Percentiles rank a stretch among this genome's conserved stretches.
Evolutionary conservation across 2,329 filamentous ascomycete genomes (phyloP).

Genomic region (Incumbomyces delicatus): DNA sequence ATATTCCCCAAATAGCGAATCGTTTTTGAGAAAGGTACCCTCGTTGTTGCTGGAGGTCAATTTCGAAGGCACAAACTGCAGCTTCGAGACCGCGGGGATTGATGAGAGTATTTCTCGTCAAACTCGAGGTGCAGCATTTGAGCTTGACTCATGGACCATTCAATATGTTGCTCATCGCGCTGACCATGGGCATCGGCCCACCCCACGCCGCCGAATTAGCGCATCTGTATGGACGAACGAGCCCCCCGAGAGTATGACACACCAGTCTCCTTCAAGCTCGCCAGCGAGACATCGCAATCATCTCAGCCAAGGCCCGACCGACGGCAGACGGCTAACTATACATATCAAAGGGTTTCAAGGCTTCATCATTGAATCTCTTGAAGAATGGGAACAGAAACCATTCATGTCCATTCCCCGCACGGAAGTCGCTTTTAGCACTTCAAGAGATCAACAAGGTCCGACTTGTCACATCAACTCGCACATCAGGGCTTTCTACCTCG

Average conservation of each 20-base stretch:
- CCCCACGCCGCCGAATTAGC: constrained; percentile 61
- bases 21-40: constrained; percentile 65
- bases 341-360: constrained; percentile 78
- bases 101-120: constrained; percentile 75
- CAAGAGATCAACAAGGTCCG: constrained; percentile 76
- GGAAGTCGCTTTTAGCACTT: constrained; percentile 75
- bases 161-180: constrained; percentile 79
- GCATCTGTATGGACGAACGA: constrained; percentile 59
- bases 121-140: constrained; percentile 71
- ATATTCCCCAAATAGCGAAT: constrained; percentile 29
- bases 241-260: constrained; percentile 45
- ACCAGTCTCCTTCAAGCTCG: constrained; percentile 40
- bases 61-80: constrained; percentile 80
- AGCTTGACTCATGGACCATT: constrained; percentile 76
- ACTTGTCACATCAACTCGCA: constrained; percentile 79
- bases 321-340: constrained; percentile 72
- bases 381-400: constrained; percentile 73
- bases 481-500: constrained; percentile 65
- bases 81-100: constrained; percentile 78
- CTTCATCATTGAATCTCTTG: constrained; percentile 78
- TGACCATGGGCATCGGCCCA: constrained; percentile 50
- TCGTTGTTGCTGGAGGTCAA: constrained; percentile 76
- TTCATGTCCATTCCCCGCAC: constrained; percentile 80
- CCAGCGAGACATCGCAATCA: constrained; percentile 31
- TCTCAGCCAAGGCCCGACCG: constrained; percentile 42